A percentile compares a stretch with the other conserved stretches of the same genome.
Conservation (phyloP, 1,139 yeast genomes). For the Hansenula sp. region DNA sequence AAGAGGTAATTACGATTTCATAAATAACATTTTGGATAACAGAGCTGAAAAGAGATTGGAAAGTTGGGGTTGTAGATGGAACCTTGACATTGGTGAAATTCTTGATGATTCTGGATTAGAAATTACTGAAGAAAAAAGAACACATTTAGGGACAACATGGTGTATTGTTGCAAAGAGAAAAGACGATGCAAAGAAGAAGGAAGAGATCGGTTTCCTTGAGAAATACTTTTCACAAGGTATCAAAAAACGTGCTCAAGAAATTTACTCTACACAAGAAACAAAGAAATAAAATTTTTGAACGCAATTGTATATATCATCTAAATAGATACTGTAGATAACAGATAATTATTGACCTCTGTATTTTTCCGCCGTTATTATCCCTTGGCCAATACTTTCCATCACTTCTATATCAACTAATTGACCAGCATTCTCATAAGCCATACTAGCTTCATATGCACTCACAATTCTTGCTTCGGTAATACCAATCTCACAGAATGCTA, state of each 20-base stretch:
- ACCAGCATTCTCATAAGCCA: conserved; percentile 72
- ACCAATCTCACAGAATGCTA: conserved; percentile 79
- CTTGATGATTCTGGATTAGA: conserved; percentile 82
- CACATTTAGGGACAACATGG: conserved; percentile 95
- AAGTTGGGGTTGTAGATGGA: conserved; percentile 98
- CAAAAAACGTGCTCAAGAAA: conserved; percentile 16
- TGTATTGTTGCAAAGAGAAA: conserved; percentile 70
- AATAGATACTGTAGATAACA: neutral
- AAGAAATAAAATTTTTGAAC: conserved; percentile 3
- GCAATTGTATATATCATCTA: neutral
- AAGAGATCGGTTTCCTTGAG: conserved; percentile 42
- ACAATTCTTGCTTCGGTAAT: conserved; percentile 77
- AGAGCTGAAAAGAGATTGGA: conserved; percentile 80
- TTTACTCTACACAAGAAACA: conserved; percentile 12
- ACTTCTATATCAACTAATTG: conserved; percentile 69
- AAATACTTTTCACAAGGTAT: conserved; percentile 34
- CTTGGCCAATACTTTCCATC: conserved; percentile 71
- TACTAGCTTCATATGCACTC: conserved; percentile 85
- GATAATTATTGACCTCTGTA: conserved; percentile 49
- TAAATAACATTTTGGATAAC: conserved; percentile 77
- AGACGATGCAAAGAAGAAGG: conserved; percentile 50
- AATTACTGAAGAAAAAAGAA: conserved; percentile 71
- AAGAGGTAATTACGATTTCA: conserved; percentile 70
- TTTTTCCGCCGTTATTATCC: conserved; percentile 66
- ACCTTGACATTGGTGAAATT: conserved; percentile 83